Evolutionary conservation across 31 red algal species (phyloP), one percentile per base, ranked within the genome.

Genomic region (Porphyra umbilicalis): DNA sequence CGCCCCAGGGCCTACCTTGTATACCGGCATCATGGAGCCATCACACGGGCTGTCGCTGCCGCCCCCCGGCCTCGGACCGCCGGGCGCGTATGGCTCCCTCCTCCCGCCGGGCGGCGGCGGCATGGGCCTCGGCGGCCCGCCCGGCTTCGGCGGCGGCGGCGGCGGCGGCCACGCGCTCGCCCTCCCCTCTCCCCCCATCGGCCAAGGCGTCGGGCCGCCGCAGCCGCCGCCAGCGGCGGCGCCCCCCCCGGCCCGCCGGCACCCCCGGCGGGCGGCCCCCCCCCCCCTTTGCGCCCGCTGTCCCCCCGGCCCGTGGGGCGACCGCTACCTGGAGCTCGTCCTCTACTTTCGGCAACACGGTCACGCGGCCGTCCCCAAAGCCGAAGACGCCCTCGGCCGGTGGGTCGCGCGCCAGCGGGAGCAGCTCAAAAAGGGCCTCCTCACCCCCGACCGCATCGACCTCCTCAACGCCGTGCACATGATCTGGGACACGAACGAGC

Each of bases 401-500:
- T 71, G 57, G 57, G 57, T 71, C 13, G 57, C 57, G 25, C 57
- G 57, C 25, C 57, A 71, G 57, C 57, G 57, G 57, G 57, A 71
- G 57, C 57, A 71, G 57, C 57, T 71, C 57, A 71, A 71, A 71
- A 71, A 71, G 25, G 57, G 57, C 2, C 57, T 71, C 25, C 57
- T 71, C 57, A 71, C 57, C 11, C 57, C 57, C 57, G 57, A 71
- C 25, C 57, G 57, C 57, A 71, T 71, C 25, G 14, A 29, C 57
- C 57, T 71, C 20, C 57, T 71, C 57, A 71, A 71, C 57, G 57
- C 57, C 11, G 57, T 71, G 20, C 13, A 16, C 57, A 71, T 71
- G 57, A 71, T 89, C 30, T 89, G 87, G 87, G 84, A 89, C 87
- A 89, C 87, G 38, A 89, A 89, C 71, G 87, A 89, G 81, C 81